Percentiles rank a stretch among this genome's conserved stretches.
These are phyloP conservation scores for Cordyceps farinosa DNA, from an alignment of 2,329 filamentous ascomycete genomes.

Conservation along the genomic window DNA sequence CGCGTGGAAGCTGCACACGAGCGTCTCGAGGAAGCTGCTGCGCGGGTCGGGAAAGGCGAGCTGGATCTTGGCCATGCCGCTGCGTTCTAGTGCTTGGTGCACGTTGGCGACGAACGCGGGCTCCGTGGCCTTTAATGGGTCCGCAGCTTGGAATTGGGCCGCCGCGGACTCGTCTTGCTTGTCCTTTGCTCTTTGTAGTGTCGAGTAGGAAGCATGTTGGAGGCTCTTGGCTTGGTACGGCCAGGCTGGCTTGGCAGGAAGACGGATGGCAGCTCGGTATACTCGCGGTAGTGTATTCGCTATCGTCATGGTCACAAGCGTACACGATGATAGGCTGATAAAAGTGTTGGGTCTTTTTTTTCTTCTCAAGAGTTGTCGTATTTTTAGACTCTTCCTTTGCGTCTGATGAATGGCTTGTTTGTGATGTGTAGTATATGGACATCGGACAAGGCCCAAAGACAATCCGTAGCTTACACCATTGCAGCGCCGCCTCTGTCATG, in stretches of 20 bases:
- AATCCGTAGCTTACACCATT: too few species aligned
- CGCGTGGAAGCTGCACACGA: slow-evolving; percentile 33
- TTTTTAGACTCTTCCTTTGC: background rate
- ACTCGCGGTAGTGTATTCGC: background rate
- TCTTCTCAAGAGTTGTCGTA: too few species aligned
- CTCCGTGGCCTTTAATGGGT: background rate
- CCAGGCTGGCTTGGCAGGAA: background rate
- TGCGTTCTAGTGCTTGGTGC: background rate
- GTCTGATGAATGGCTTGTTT: background rate
- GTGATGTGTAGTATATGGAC: background rate
- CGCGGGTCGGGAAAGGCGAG: slow-evolving; percentile 32
- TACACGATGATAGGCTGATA: too few species aligned
- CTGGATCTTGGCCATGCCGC: slow-evolving; percentile 35
- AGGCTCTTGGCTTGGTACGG: background rate
- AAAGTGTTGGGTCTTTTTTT: background rate
- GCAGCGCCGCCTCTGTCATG: background rate
- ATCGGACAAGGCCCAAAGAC: too few species aligned
- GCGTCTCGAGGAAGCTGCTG: slow-evolving; percentile 33
- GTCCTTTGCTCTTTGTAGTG: too few species aligned
- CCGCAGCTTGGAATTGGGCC: background rate
- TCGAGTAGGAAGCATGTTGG: background rate
- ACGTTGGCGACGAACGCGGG: background rate
- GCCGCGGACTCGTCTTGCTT: background rate
- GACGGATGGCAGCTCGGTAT: background rate
- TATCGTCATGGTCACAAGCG: background rate